Conservation (phyloP, 2,329 filamentous ascomycete species). For the Cercospora zeina region DNA sequence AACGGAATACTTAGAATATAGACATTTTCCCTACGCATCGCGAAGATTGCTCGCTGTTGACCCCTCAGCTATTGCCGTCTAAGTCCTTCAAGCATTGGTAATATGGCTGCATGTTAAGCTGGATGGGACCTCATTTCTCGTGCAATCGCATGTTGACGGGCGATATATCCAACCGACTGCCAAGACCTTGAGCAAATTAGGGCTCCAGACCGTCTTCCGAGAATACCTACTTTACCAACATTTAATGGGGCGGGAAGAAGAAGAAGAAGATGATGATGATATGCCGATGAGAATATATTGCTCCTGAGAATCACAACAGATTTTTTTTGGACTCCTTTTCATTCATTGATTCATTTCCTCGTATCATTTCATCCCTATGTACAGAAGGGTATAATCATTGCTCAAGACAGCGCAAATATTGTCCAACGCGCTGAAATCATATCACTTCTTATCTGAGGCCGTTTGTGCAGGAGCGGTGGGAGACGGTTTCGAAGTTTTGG, state of each 20-base stretch:
- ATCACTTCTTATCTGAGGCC: neutral
- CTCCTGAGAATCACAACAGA: too few species aligned
- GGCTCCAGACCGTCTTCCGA: neutral
- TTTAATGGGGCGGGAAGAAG: too few species aligned
- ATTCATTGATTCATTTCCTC: neutral
- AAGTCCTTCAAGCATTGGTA: neutral
- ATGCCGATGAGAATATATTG: neutral
- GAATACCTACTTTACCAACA: neutral
- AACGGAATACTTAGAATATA: neutral
- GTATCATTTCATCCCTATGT: neutral
- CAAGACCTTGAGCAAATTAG: conserved; percentile 4
- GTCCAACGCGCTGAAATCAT: neutral
- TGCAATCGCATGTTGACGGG: neutral
- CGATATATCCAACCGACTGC: neutral
- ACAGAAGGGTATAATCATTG: conserved; percentile 5
- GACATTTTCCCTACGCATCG: neutral
- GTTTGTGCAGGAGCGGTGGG: neutral
- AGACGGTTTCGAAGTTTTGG: neutral
- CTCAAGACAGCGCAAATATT: neutral
- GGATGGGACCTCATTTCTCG: neutral
- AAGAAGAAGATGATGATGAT: too few species aligned
- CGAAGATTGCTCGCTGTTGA: neutral
- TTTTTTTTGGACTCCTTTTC: too few species aligned
- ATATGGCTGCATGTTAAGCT: neutral
- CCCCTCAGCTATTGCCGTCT: neutral